These are phyloP conservation scores for Radiomyces spectabilis DNA, from an alignment of 192 early-diverging fungal genomes.

Conservation along the genomic window DNA sequence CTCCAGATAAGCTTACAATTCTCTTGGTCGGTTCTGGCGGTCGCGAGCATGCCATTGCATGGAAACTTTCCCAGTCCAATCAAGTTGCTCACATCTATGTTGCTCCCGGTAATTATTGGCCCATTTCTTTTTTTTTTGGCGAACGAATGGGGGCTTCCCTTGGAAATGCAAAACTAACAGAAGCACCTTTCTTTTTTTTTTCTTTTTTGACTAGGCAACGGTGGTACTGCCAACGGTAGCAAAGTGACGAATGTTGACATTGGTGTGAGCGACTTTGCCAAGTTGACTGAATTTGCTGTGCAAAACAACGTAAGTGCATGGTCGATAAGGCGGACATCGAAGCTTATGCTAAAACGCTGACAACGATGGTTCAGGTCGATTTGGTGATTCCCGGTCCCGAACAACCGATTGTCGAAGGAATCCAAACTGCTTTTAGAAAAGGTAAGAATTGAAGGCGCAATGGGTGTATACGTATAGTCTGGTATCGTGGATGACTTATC, in stretches of 20 bases:
- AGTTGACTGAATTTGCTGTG: conserved; percentile 71
- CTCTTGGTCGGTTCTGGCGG: conserved; percentile 92
- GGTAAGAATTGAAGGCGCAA: conserved; percentile 22
- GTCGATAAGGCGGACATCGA: neutral
- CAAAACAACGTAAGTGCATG: conserved; percentile 57
- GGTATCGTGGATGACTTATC: no score
- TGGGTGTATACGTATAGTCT: no score
- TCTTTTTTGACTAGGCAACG: conserved; percentile 64
- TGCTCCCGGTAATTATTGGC: conserved; percentile 65
- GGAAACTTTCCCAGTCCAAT: conserved; percentile 76
- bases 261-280: conserved; percentile 62
- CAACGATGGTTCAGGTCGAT: conserved; percentile 39
- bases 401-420: conserved; percentile 93
- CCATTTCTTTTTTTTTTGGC: neutral
- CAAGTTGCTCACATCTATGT: conserved; percentile 81
- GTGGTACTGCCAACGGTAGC: conserved; percentile 69
- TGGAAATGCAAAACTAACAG: no score
- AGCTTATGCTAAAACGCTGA: neutral
- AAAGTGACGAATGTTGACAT: conserved; percentile 83
- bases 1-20: conserved; percentile 51
- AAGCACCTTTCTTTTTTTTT: neutral
- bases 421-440: conserved; percentile 76
- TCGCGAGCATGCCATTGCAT: conserved; percentile 93
- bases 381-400: conserved; percentile 95
- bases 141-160: neutral